Percentiles rank a stretch among this genome's conserved stretches.
These are phyloP conservation scores for Abelmoschus esculentus DNA, from an alignment of 345 rosid species.

Conservation along the genomic window DNA sequence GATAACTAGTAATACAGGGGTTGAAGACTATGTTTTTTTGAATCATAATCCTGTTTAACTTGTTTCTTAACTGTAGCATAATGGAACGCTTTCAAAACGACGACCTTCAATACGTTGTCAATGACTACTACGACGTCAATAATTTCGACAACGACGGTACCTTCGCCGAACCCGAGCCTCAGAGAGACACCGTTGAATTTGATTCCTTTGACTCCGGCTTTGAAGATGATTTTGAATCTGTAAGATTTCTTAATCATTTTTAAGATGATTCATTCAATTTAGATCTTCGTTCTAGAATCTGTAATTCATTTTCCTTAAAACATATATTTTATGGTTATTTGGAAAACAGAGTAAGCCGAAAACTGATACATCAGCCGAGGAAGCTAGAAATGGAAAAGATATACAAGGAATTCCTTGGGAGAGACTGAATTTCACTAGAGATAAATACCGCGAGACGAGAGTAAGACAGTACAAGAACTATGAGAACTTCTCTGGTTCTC, in stretches of 20 bases:
- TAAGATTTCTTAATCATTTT: slow-evolving; percentile 21
- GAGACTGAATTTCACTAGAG: slow-evolving; percentile 24
- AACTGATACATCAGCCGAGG: background rate
- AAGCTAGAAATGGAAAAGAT: slow-evolving; percentile 53
- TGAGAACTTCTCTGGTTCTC: slow-evolving; percentile 53
- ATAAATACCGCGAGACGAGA: slow-evolving; percentile 67
- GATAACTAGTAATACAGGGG: background rate
- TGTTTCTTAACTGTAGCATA: slow-evolving; percentile 8
- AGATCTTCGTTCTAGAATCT: background rate
- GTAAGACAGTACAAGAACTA: slow-evolving; percentile 70
- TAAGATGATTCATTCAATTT: background rate
- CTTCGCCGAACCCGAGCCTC: slow-evolving; percentile 20
- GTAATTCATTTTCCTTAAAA: too few species aligned
- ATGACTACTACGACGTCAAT: slow-evolving; percentile 28
- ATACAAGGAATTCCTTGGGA: slow-evolving; percentile 41
- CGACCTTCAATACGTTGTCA: slow-evolving; percentile 31
- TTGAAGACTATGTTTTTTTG: background rate
- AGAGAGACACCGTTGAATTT: slow-evolving; percentile 11
- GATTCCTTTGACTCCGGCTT: slow-evolving; percentile 39
- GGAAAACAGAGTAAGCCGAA: slow-evolving; percentile 32
- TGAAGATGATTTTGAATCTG: slow-evolving; percentile 57
- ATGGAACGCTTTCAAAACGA: background rate
- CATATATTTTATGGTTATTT: background rate
- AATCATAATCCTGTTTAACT: background rate
- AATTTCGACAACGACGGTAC: slow-evolving; percentile 32